Base-by-base conservation (phyloP, 2,329 filamentous ascomycete species). In the Didymella arachidicola region DNA sequence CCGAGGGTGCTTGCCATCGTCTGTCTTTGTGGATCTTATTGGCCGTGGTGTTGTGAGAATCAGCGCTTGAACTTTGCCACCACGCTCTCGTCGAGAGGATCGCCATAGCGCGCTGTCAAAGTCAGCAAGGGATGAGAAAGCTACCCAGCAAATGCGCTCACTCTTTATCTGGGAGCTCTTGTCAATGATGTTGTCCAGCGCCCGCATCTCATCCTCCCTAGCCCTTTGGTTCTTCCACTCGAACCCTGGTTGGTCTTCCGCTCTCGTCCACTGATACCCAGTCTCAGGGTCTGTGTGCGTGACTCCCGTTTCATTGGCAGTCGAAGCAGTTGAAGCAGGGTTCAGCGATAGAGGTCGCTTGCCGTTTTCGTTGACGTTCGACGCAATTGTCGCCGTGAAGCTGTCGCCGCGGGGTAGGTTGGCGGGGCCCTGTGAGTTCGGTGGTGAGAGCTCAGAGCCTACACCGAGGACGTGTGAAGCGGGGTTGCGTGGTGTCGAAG, bases 361-460 rank as follows among this genome's bases (percentile, higher is more conserved):
- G 29, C 75, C 76, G 60, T 78, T 78, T 4, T 70, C 72, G 60
- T 78, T 78, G 43, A 77, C 64, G 10, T 66, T 62, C 3, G 70
- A 66, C 12, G 62, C 57, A 34, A 67, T 61, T 16, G 61, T 63
- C 25, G 67, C 59, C 26, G 62, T 47, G 49, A 63, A 56, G 54
- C 51, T 56, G 19, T 70, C 65, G 44, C 70, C 68, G 49, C 69
- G 72, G 45, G 67, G 48, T 22, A 67, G 59, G 12, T 60, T 44
- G 34, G 66, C 46, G 42, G 70, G 64, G 48, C 67, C 72, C 66
- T 86, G 83, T 1, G 83, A 85, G 53, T 81, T 81, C 25, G 84
- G 83, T 34, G 84, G 84, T 10, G 83, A 85, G 53, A 85, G 79
- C 59, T 85, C 81, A n/a, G 78, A 76, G 64, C 72, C 64, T 52